Evolutionary conservation across 495 filamentous ascomycete species (phyloP), one percentile per base, ranked within the genome.

Genomic region (Penicillium cinerascens): DNA sequence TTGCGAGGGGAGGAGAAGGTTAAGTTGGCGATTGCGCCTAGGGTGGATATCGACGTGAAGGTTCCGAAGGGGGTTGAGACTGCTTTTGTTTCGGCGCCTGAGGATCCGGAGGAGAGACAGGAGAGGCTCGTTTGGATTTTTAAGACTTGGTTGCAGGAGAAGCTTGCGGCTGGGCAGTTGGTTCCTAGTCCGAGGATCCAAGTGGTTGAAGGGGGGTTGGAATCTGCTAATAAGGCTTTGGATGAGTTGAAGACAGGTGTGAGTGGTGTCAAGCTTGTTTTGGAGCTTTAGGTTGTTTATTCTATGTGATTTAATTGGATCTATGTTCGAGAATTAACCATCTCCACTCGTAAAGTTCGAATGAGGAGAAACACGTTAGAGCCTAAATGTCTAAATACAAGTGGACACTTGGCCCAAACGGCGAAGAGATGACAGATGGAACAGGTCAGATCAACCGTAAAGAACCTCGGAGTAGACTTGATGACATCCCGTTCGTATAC

Each of bases 101-200:
- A 44, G 17, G 40, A 44, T 16, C 36, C 8, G 3, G 49, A 41
- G 8, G 52, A 20, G 21, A 42, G 48, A 16, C 33, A 42, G 18
- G 48, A 55, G 41, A 39, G 39, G 17, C n/a, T 35, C 18, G 15
- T 16, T 4, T 50, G 43, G 52, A 37, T 55, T 2, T 59, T 59
- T 49, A 44, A 38, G 17, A 44, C 13, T 13, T 59, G 56, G 56
- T 25, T 59, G 44, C 47, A 55, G 25, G 40, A 40, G 11, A 42
- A 47, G 20, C 44, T 59, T n/a, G 52, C 47, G 4, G 36, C 22
- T 20, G 40, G 43, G 18, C n/a, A 44, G 15, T 3, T 61, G 21
- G 49, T 60, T n/a, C 39, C 54, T 6, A 64, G 61, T 22, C 61
- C 61, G 4, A 21, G 44, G 42, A 49, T 60, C 45, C 48, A 64